phyloP scores from a whole-genome alignment of 139 green algal species.

The Gonium pectorale region DNA sequence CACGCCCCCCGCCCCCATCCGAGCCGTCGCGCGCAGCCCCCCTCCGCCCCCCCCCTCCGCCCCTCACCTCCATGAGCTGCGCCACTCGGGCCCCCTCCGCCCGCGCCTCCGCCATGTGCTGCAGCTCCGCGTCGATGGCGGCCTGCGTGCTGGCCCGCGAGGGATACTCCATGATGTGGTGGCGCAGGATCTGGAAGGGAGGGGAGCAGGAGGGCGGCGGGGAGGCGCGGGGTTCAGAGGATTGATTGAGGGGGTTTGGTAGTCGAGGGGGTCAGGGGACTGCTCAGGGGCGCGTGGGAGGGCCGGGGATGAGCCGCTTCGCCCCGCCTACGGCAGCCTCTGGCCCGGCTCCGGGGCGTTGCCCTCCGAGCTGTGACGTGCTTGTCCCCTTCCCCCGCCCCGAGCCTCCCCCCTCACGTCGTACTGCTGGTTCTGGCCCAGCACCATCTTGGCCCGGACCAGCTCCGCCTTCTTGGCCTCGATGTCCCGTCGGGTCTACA shows the following conservation, averaged over 20 bases:
- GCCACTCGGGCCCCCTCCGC: slow-evolving; percentile 37
- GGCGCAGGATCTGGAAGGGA: slow-evolving; percentile 51
- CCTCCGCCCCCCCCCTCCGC: not conserved
- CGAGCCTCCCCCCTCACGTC: slow-evolving; percentile 46
- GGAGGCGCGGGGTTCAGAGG: not conserved
- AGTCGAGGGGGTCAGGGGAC: too few relatives aligned
- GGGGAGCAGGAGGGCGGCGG: not conserved
- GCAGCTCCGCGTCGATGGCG: slow-evolving; percentile 55
- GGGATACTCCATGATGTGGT: slow-evolving; percentile 61
- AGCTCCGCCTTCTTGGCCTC: slow-evolving; percentile 64
- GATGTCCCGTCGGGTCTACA: slow-evolving; percentile 60
- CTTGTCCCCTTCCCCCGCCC: not conserved
- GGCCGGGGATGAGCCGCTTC: too few relatives aligned
- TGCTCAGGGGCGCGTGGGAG: not conserved
- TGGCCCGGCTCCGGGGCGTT: too few relatives aligned
- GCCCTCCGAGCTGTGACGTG: too few relatives aligned
- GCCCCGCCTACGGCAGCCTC: too few relatives aligned
- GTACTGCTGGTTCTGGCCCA: slow-evolving; percentile 74
- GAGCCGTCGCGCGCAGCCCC: not conserved
- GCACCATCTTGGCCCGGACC: slow-evolving; percentile 50
- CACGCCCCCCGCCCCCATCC: too few relatives aligned
- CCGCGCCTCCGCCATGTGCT: slow-evolving; percentile 42
- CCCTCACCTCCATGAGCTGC: slow-evolving; percentile 52
- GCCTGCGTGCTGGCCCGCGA: slow-evolving; percentile 47
- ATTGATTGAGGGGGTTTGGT: not conserved